A percentile compares a stretch with the other conserved stretches of the same genome.
These are phyloP conservation scores for Coemansia sp. DNA, from an alignment of 192 early-diverging fungal species.

Conservation along the genomic window DNA sequence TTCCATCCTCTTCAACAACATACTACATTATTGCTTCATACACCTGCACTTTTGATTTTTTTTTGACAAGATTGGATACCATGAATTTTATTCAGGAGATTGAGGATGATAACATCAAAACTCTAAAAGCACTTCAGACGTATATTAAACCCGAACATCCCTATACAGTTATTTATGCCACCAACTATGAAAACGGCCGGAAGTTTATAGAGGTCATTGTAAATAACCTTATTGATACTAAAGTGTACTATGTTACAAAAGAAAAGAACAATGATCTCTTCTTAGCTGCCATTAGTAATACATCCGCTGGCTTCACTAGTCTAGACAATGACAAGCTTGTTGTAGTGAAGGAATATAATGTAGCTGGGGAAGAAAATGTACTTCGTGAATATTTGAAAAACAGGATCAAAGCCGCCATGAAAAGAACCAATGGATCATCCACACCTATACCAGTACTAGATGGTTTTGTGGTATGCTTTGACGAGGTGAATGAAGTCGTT, in stretches of 20 bases:
- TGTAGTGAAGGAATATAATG: not conserved
- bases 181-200: not conserved
- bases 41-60: no score
- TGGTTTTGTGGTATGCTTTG: no score
- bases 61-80: no score
- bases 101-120: no score
- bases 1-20: not conserved
- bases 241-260: not conserved
- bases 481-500: no score
- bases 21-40: not conserved
- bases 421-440: no score
- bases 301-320: not conserved
- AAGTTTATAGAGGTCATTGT: no score
- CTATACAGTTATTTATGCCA: slow-evolving; percentile 1
- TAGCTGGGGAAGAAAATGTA: not conserved
- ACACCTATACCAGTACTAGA: no score
- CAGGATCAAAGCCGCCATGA: not conserved
- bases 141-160: no score
- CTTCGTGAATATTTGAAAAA: not conserved
- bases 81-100: no score
- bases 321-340: not conserved
- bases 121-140: no score
- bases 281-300: not conserved
- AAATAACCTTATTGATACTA: no score
- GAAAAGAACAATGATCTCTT: not conserved